Evolutionary conservation across 352 stramenopile genomes (phyloP).

Genomic region (Peronospora farinosa): DNA sequence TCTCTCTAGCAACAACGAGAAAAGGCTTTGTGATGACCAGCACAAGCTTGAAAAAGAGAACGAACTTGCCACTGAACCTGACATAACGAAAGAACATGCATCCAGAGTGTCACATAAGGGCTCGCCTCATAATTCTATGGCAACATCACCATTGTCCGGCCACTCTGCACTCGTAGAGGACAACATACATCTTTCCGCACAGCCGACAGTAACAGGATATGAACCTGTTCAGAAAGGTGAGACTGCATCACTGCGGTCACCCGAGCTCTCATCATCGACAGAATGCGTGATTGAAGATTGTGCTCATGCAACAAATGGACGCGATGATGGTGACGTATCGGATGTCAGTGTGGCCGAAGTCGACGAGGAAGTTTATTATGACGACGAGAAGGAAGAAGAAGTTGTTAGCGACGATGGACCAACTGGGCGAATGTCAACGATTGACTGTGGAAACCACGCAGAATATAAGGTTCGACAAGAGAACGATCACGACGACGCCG

Average conservation of each 20-base stretch:
- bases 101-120: neutral
- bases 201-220: neutral
- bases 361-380: conserved; percentile 14
- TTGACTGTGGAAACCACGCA: conserved; percentile 45
- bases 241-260: neutral
- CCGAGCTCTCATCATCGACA: neutral
- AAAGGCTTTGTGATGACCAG: neutral
- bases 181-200: neutral
- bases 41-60: neutral
- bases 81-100: neutral
- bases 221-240: neutral
- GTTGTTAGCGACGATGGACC: conserved; percentile 7
- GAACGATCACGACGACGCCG: conserved; percentile 17
- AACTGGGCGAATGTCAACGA: conserved; percentile 28
- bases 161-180: neutral
- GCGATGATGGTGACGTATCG: conserved; percentile 13
- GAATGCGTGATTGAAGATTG: neutral
- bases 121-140: neutral
- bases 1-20: neutral
- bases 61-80: neutral
- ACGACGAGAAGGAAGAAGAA: conserved; percentile 16
- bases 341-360: conserved; percentile 17
- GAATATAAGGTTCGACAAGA: conserved; percentile 33
- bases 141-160: neutral
- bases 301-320: conserved; percentile 7